A percentile compares a stretch with the other conserved stretches of the same genome.
These are phyloP conservation scores for Pholiota adiposa DNA, from an alignment of 1,284 basidiomycete genomes.

Conservation along the genomic window DNA sequence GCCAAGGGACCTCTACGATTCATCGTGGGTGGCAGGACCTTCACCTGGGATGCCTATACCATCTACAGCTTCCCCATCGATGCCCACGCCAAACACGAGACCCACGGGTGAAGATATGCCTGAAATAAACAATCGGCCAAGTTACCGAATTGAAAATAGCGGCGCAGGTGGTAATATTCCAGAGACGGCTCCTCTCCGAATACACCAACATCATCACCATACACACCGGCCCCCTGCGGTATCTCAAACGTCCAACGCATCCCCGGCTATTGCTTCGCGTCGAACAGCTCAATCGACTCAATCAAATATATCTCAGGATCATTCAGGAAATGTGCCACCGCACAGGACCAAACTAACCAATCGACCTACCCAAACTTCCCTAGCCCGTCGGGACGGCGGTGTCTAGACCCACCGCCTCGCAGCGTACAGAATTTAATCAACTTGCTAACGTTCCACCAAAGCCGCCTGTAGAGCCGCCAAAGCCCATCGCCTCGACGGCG, in stretches of 20 bases:
- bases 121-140: background rate
- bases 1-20: constrained; percentile 4
- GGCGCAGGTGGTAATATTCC: constrained; percentile 2
- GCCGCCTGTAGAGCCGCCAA: background rate
- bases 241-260: background rate
- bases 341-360: background rate
- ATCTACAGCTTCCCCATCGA: background rate
- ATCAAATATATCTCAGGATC: background rate
- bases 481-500: background rate
- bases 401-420: background rate
- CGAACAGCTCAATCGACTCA: background rate
- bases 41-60: constrained; percentile 5
- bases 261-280: background rate
- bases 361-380: background rate
- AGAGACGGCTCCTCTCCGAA: constrained; percentile 16
- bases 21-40: constrained; percentile 6
- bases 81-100: background rate
- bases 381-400: background rate
- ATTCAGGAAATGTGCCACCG: background rate
- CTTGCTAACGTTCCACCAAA: background rate
- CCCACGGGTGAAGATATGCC: background rate
- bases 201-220: constrained; percentile 12
- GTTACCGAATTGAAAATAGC: background rate
- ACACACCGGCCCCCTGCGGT: background rate
- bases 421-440: background rate